A percentile compares a stretch with the other conserved stretches of the same genome.
These are phyloP conservation scores for Lachnellula willkommii DNA, from an alignment of 2,329 filamentous ascomycete species.

Conservation along the genomic window DNA sequence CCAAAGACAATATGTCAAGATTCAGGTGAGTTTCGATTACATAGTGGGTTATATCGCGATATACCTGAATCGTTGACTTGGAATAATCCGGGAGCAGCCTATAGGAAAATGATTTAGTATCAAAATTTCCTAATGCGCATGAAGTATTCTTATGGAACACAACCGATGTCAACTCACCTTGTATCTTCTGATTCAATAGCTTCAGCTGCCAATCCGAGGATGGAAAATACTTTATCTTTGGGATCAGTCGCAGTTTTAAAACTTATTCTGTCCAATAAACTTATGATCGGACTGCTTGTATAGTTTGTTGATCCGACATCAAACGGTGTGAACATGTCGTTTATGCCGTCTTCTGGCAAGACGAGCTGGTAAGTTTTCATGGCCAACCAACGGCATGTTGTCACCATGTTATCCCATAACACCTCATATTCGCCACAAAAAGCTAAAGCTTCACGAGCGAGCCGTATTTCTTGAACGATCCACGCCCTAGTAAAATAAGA, in stretches of 20 bases:
- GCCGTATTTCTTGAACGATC: neutral
- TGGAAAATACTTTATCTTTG: neutral
- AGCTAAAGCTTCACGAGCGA: neutral
- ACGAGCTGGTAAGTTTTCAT: neutral
- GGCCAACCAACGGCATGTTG: neutral
- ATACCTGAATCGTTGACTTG: neutral
- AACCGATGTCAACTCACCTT: neutral
- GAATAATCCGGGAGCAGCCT: neutral
- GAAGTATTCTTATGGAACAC: too few relatives aligned
- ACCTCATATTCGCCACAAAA: constrained; percentile 1
- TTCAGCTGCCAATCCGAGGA: neutral
- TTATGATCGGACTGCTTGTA: neutral
- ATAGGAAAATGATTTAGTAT: neutral
- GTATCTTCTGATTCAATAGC: neutral
- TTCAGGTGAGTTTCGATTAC: neutral
- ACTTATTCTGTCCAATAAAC: neutral
- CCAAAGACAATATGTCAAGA: neutral
- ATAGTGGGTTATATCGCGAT: neutral
- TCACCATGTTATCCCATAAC: neutral
- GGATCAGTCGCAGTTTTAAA: neutral
- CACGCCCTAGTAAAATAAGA: neutral
- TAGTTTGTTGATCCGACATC: neutral
- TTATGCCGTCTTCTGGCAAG: neutral
- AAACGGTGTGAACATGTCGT: too few relatives aligned
- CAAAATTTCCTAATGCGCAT: too few relatives aligned